phyloP scores from a whole-genome alignment of 495 filamentous ascomycete species.

The Aspergillus panamensis region DNA sequence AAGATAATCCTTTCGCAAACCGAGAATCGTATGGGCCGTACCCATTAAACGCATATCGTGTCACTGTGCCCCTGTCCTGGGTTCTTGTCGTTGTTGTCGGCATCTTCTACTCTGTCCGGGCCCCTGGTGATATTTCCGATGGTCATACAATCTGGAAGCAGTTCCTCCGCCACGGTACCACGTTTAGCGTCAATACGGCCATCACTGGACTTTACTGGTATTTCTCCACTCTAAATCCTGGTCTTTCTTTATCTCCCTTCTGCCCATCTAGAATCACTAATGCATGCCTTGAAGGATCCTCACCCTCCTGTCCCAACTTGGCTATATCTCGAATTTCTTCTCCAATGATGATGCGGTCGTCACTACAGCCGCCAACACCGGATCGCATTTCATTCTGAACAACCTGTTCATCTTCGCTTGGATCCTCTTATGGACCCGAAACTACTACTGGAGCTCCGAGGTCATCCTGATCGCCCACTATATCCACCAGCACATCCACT shows the following conservation, averaged over 20 bases:
- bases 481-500: conserved; percentile 68
- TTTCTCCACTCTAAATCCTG: background rate
- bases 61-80: conserved; percentile 69
- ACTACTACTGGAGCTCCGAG: conserved; percentile 68
- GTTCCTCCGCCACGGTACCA: conserved; percentile 59
- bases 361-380: conserved; percentile 69
- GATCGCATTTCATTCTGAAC: conserved; percentile 78
- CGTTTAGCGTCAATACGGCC: conserved; percentile 69
- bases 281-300: conserved; percentile 52
- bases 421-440: conserved; percentile 76
- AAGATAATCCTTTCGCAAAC: conserved; percentile 61
- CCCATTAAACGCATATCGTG: conserved; percentile 56
- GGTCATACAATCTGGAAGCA: conserved; percentile 64
- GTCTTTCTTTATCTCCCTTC: background rate
- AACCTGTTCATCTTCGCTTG: conserved; percentile 77
- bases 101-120: conserved; percentile 64
- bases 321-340: conserved; percentile 75
- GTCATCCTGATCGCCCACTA: conserved; percentile 75
- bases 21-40: conserved; percentile 55
- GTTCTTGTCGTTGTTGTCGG: conserved; percentile 61
- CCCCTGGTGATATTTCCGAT: conserved; percentile 57
- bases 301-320: conserved; percentile 69
- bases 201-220: conserved; percentile 79
- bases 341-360: conserved; percentile 54
- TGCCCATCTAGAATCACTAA: conserved; percentile 7